These are phyloP conservation scores for Yamadazyma trypodendri DNA, from an alignment of 1,139 yeast genomes.

Conservation along the genomic window DNA sequence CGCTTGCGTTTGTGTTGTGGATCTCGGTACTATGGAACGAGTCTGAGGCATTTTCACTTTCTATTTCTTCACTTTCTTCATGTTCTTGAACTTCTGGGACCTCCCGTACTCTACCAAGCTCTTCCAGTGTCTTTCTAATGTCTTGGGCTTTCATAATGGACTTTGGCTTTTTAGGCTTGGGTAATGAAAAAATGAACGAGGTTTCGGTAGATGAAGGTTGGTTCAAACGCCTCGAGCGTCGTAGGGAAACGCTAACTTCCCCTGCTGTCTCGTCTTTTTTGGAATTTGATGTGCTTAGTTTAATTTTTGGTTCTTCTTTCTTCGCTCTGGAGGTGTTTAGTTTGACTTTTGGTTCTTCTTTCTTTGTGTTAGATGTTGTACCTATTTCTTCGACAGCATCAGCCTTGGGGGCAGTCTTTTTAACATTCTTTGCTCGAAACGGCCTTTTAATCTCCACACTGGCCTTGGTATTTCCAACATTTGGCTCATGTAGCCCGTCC, in stretches of 20 bases:
- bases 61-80: neutral
- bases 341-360: neutral
- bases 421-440: too few species aligned
- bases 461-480: too few species aligned
- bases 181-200: slow-evolving; percentile 4
- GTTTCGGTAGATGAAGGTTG: neutral
- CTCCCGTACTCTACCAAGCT: neutral
- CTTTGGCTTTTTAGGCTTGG: neutral
- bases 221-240: slow-evolving; percentile 2
- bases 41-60: neutral
- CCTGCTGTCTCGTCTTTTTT: neutral
- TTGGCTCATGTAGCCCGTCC: too few species aligned
- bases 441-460: too few species aligned
- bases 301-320: neutral
- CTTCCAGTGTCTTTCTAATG: neutral
- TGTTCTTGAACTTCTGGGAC: neutral
- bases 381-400: too few species aligned
- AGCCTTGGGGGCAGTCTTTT: neutral
- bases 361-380: neutral
- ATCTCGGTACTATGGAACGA: neutral
- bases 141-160: neutral
- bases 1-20: neutral
- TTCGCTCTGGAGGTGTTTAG: neutral
- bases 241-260: neutral
- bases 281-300: too few species aligned